Base-by-base conservation (phyloP, 768 basidiomycete species). In the Podaxis rugospora region DNA sequence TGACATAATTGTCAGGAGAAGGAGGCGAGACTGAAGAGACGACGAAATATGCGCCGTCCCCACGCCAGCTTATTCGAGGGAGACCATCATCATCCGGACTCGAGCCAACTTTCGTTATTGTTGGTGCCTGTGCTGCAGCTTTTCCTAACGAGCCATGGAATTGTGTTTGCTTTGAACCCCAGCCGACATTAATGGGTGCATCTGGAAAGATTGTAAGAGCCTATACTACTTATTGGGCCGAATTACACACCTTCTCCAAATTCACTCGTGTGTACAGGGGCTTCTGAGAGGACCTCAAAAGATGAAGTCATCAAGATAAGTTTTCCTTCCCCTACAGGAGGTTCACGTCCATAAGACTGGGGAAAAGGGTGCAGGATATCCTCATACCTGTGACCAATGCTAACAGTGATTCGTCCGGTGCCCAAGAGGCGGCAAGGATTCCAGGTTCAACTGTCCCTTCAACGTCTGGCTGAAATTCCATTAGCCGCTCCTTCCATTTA, bases 141-240 rank as follows among this genome's bases (percentile, higher is more conserved):
- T 98, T 98, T 16, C 97, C 96, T 3, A 93, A 78, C 0, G 95
- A 96, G 9, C 97, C 97, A 66, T 98, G 95, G 70, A 99, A 99
- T 68, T 99, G 97, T 0, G 97, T 98, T 70, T 91, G 83, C 69
- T 95, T 96, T 1, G 92, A 91, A 42, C 97, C 97, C 97, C 97
- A 99, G 14, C 97, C 97, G 62, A 98, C 93, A 66, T 95, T 93
- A 67, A 98, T 93, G 2, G 92, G 92, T 25, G 88, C 84, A 70
- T 94, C 94, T 93, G 66, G 4, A 64, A 32, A 50, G 39, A 40
- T 50, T 14, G 35, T 66, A 32, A 62, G 53, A 49, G 27, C 50
- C 35, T 52, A 53, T 53, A 18, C 4, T 13, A 44, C 23, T 44
- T 18, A 9, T n/a, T 5, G 37, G 6, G 11, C 39, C 1, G 50